phyloP scores from a whole-genome alignment of 768 basidiomycete species.

The Hygrophoropsis aurantiaca region DNA sequence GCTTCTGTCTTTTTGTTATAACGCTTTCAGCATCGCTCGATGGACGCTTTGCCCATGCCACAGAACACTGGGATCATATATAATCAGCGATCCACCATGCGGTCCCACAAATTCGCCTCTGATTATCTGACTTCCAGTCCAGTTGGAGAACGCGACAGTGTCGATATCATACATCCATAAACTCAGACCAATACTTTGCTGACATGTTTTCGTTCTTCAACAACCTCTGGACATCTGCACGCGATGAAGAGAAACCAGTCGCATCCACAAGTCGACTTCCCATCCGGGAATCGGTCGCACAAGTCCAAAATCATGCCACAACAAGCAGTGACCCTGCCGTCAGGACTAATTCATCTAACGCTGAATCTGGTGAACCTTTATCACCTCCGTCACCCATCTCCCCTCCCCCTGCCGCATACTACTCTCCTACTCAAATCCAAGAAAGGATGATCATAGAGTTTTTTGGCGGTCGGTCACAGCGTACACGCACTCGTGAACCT shows the following conservation, averaged over 20 bases:
- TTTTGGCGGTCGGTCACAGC: constrained; percentile 27
- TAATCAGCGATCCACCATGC: no score
- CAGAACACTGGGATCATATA: neutral
- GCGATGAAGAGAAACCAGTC: neutral
- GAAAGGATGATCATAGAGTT: constrained; percentile 32
- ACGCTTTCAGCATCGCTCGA: constrained; percentile 16
- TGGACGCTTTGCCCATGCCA: constrained; percentile 9
- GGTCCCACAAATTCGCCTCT: no score
- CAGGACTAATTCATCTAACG: constrained; percentile 11
- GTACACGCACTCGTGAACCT: constrained; percentile 18
- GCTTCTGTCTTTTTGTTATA: constrained; percentile 25
- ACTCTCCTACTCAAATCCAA: constrained; percentile 21
- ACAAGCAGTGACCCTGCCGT: constrained; percentile 20
- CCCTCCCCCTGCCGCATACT: constrained; percentile 18
- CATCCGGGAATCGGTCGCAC: constrained; percentile 13
- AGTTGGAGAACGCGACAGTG: no score
- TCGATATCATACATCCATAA: constrained; percentile 22
- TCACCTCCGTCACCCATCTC: constrained; percentile 17
- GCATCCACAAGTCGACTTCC: constrained; percentile 7
- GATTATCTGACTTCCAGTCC: no score
- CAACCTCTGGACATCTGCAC: constrained; percentile 6
- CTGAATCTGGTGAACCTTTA: constrained; percentile 3
- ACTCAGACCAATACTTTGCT: no score
- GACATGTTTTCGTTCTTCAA: neutral
- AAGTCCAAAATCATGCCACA: constrained; percentile 20